Percentiles rank a stretch among this genome's conserved stretches.
Evolutionary conservation across 2,329 filamentous ascomycete species (phyloP).

Genomic region (Fusarium oxysporum): DNA sequence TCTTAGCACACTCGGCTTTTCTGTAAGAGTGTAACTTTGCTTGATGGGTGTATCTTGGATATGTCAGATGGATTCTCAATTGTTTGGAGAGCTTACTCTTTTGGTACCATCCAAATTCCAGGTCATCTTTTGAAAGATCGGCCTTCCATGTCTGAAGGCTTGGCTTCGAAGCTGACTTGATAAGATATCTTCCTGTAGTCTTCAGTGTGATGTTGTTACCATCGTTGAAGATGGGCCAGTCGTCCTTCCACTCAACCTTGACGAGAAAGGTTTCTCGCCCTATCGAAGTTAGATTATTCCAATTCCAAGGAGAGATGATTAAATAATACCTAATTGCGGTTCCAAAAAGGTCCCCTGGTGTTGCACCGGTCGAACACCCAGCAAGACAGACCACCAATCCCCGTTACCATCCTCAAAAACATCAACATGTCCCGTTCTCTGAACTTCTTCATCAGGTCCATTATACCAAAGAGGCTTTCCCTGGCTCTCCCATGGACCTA

Average conservation of each 20-base stretch:
- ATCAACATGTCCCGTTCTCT: conserved; percentile 51
- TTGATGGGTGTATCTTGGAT: conserved; percentile 38
- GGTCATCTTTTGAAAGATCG: conserved; percentile 17
- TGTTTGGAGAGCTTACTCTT: conserved; percentile 22
- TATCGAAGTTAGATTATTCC: conserved; percentile 14
- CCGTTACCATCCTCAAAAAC: conserved; percentile 40
- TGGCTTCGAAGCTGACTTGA: background rate
- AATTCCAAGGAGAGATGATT: rapidly evolving
- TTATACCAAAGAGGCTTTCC: conserved; percentile 50
- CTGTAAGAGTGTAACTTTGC: conserved; percentile 58
- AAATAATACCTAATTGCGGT: conserved; percentile 39
- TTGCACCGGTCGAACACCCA: conserved; percentile 37
- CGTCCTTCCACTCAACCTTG: conserved; percentile 40
- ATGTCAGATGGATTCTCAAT: background rate
- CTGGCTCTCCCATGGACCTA: conserved; percentile 62
- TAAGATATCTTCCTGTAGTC: conserved; percentile 26
- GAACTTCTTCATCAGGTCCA: conserved; percentile 59
- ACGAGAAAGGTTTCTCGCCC: conserved; percentile 44
- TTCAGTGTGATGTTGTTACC: conserved; percentile 40
- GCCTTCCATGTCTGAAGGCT: conserved; percentile 20
- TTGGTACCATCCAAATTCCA: conserved; percentile 46
- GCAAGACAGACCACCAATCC: conserved; percentile 41
- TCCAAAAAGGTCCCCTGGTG: conserved; percentile 26
- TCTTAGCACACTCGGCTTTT: conserved; percentile 57
- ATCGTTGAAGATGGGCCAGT: conserved; percentile 43